Base-by-base conservation (phyloP, 169 alveolate genomes). In the Fabrea salina region DNA sequence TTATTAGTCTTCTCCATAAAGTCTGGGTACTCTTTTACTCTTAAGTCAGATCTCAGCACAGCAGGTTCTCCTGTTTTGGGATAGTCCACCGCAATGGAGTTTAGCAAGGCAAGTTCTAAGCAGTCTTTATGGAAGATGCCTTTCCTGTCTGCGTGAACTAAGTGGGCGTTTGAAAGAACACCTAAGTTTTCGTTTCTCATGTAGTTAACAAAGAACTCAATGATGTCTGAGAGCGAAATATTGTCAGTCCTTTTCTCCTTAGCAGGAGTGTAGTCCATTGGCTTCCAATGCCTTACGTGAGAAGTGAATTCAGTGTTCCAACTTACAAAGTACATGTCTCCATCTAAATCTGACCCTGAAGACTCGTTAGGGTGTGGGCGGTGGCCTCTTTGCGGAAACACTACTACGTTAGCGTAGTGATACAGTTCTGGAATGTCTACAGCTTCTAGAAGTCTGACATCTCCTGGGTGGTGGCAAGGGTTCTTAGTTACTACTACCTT, bases 281-380 rank as follows among this genome's bases (percentile, higher is more conserved):
- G 79, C 13, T 0, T 30, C 13, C 13, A 47, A 40, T 47, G 35
- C 33, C 7, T 16, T 13, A 64, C 41, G n/a, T 54, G 50, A 44
- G 79, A 75, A 56, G 89, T 72, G 49, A 40, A 30, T 43, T 27
- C 41, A 32, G 30, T 51, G 77, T 89, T 91, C 95, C 96, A 93
- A 25, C 85, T 56, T 13, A 91, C 85, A 82, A 85, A 89, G 80
- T 83, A 93, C 27, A 83, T 78, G 77, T 93, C 97, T 37, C 97
- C 97, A 82, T 93, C 97, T 43, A 93, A 76, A 58, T 93, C 97
- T 4, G 95, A 93, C 6, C 94, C 93, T 2, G 93, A 74, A 79
- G 88, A 85, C 70, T 80, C 87, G 75, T 77, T 86, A 57, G 81
- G 90, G 44, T 82, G 79, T 56, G 90, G 95, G 30, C 92, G 78